Evolutionary conservation across 108 stramenopile species (phyloP).

Genomic region (Skeletonema potamos): DNA sequence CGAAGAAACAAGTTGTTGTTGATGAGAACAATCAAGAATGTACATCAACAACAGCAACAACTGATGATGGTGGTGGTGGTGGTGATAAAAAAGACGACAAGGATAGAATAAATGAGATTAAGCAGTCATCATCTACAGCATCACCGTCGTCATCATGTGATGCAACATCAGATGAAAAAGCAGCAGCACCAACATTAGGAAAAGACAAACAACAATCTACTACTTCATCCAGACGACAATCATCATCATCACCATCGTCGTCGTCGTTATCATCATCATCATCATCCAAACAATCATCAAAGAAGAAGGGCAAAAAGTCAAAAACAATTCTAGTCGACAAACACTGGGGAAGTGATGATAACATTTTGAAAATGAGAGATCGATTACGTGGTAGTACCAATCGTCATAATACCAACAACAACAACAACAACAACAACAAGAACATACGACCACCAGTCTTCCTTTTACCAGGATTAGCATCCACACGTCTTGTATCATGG

Average conservation of each 20-base stretch:
- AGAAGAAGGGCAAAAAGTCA: constrained; percentile 10
- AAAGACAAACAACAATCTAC: not conserved
- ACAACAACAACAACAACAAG: constrained; percentile 24
- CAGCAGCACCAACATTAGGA: not conserved
- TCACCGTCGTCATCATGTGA: not conserved
- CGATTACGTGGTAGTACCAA: constrained; percentile 23
- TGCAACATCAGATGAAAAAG: not conserved
- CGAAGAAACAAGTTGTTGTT: too few species aligned
- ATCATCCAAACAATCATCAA: not conserved
- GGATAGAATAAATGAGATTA: too few species aligned
- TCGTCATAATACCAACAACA: not conserved
- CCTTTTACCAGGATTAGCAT: constrained; percentile 82
- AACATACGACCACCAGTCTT: constrained; percentile 77
- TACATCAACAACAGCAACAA: too few species aligned
- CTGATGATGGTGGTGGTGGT: not conserved
- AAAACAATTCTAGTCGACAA: constrained; percentile 58
- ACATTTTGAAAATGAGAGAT: constrained; percentile 71
- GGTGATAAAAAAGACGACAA: too few species aligned
- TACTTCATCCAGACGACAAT: too few species aligned
- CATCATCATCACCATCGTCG: not conserved
- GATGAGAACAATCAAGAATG: not conserved
- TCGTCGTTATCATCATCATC: not conserved
- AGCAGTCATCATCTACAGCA: not conserved
- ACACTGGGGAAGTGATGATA: constrained; percentile 79
- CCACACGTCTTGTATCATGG: constrained; percentile 84